Percentiles rank a stretch among this genome's conserved stretches.
phyloP scores from a whole-genome alignment of 148 eudicot genomes.

The Rhododendron williamsianum region DNA sequence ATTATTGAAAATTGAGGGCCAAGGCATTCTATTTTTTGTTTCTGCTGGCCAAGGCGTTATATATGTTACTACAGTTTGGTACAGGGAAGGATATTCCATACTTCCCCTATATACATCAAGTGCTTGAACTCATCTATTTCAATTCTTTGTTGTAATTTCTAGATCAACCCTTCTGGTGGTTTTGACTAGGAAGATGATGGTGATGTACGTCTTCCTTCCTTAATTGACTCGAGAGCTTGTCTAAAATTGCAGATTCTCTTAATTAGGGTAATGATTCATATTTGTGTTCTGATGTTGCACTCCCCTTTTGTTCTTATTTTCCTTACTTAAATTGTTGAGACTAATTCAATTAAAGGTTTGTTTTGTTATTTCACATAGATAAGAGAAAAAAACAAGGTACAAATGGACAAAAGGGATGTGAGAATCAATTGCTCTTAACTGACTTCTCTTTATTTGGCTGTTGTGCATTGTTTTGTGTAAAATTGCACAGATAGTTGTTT shows the following conservation, averaged over 20 bases:
- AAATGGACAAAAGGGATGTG: too few species aligned
- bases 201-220: background rate
- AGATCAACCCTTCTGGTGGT: background rate
- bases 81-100: background rate
- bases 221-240: background rate
- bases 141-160: background rate
- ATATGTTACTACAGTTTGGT: background rate
- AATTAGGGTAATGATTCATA: too few species aligned
- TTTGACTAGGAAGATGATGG: background rate
- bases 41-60: background rate
- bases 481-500: too few species aligned
- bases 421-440: background rate
- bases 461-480: background rate
- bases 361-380: too few species aligned
- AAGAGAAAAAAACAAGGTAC: too few species aligned
- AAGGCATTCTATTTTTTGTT: conserved; percentile 10
- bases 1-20: conserved; percentile 4
- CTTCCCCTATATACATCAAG: background rate
- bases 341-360: too few species aligned
- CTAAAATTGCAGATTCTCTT: background rate
- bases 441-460: background rate
- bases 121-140: background rate
- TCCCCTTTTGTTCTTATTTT: too few species aligned
- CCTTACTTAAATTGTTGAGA: too few species aligned
- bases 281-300: too few species aligned